Conservation (phyloP, 106 monocot genomes). For the Cymbidium sinense region DNA sequence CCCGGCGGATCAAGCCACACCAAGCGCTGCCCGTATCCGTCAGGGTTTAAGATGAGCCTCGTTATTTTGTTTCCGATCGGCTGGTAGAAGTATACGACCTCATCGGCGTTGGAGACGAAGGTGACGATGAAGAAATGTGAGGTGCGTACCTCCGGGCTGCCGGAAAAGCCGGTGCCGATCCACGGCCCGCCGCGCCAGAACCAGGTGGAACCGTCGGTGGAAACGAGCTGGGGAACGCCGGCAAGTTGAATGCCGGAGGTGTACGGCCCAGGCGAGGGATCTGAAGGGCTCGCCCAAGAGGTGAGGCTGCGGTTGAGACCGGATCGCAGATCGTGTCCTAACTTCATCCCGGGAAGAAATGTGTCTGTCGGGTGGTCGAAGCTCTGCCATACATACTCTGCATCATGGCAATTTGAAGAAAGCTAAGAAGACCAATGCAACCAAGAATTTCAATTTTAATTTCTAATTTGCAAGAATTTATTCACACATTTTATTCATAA, state of each 20-base stretch:
- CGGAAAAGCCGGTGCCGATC: constrained; percentile 11
- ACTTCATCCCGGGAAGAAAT: constrained; percentile 13
- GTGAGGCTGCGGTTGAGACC: background rate
- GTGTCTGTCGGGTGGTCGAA: constrained; percentile 43
- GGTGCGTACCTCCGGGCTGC: background rate
- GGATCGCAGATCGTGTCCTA: background rate
- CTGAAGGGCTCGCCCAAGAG: constrained; percentile 14
- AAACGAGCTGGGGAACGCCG: background rate
- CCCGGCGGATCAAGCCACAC: constrained; percentile 7
- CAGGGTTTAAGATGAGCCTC: background rate
- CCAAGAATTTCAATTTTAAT: too few relatives aligned
- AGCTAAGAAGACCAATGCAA: background rate
- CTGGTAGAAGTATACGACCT: constrained; percentile 13
- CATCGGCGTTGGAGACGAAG: constrained; percentile 16
- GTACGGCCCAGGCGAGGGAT: constrained; percentile 24
- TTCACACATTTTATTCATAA: too few relatives aligned
- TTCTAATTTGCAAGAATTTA: too few relatives aligned
- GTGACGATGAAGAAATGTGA: background rate
- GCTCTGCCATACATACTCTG: constrained; percentile 24
- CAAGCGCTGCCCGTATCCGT: constrained; percentile 7
- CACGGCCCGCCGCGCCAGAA: constrained; percentile 16
- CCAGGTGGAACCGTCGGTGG: background rate
- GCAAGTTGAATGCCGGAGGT: background rate
- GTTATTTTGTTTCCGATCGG: background rate
- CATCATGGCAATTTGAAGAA: background rate